A percentile compares a stretch with the other conserved stretches of the same genome.
Evolutionary conservation across 805 yeast species (phyloP).

Genomic region (Starmerella sirachaensis): DNA sequence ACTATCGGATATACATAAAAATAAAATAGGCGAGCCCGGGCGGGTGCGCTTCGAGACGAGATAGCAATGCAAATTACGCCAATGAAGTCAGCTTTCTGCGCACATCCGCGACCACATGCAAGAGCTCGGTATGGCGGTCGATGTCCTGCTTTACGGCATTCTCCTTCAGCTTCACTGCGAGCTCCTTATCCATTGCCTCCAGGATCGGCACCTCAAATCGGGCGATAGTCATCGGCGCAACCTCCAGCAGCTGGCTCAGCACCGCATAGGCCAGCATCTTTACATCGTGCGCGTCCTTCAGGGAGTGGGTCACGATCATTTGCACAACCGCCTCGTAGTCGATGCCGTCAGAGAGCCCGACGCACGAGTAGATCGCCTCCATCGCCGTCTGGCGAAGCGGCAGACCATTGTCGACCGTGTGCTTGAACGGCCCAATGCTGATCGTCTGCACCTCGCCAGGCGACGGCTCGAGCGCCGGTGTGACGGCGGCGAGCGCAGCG

Average conservation of each 20-base stretch:
- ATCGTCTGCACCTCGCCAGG: constrained; percentile 23
- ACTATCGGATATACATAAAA: not conserved
- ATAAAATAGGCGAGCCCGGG: too few species aligned
- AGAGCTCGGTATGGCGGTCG: constrained; percentile 8
- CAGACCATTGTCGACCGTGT: constrained; percentile 65
- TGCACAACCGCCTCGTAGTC: constrained; percentile 27
- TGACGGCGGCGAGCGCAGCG: not conserved
- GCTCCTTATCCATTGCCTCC: constrained; percentile 33
- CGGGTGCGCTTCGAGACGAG: too few species aligned
- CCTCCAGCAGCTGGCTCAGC: constrained; percentile 23
- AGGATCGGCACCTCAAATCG: not conserved
- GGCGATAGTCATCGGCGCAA: constrained; percentile 20
- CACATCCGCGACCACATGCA: not conserved
- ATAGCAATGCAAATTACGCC: too few species aligned
- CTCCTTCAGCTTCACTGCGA: constrained; percentile 41
- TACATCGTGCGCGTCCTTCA: constrained; percentile 52
- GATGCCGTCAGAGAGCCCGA: not conserved
- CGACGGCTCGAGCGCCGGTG: constrained; percentile 5
- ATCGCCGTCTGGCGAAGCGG: constrained; percentile 61
- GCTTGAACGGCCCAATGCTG: constrained; percentile 80
- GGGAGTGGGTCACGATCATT: constrained; percentile 37
- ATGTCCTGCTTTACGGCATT: constrained; percentile 55
- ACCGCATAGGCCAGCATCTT: constrained; percentile 38
- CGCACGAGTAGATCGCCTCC: constrained; percentile 47
- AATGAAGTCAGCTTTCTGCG: not conserved